Evolutionary conservation across 768 basidiomycete species (phyloP).

Genomic region (Suillus spraguei): DNA sequence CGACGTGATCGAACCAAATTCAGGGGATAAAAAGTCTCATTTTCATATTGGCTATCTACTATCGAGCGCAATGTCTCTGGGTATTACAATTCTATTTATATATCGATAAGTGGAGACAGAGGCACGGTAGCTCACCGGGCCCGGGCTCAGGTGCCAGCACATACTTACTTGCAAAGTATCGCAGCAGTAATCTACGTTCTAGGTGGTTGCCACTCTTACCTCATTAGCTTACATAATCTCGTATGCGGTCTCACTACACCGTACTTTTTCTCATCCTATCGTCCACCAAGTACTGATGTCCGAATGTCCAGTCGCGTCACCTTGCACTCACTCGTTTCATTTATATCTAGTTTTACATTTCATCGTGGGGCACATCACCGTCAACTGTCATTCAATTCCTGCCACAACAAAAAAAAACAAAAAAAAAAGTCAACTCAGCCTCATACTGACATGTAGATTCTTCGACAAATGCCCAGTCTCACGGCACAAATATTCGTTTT

Average conservation of each 20-base stretch:
- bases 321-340: not conserved
- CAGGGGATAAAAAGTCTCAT: too few species aligned
- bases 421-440: not conserved
- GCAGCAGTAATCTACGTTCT: too few species aligned
- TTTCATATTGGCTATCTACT: too few species aligned
- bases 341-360: not conserved
- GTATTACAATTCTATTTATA: slow-evolving; percentile 1
- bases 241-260: not conserved
- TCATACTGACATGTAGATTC: not conserved
- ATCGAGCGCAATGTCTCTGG: too few species aligned
- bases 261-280: not conserved
- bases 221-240: not conserved
- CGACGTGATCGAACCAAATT: too few species aligned
- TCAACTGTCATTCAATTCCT: not conserved
- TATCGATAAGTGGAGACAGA: not conserved
- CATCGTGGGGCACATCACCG: not conserved
- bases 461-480: not conserved
- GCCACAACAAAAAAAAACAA: too few species aligned
- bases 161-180: not conserved
- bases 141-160: too few species aligned
- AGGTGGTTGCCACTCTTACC: not conserved
- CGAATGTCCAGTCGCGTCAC: not conserved
- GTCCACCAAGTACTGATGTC: not conserved
- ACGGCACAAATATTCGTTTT: not conserved
- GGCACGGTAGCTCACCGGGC: too few species aligned